phyloP scores from a whole-genome alignment of 177 flowering plant genomes.

The Telopea speciosissima region DNA sequence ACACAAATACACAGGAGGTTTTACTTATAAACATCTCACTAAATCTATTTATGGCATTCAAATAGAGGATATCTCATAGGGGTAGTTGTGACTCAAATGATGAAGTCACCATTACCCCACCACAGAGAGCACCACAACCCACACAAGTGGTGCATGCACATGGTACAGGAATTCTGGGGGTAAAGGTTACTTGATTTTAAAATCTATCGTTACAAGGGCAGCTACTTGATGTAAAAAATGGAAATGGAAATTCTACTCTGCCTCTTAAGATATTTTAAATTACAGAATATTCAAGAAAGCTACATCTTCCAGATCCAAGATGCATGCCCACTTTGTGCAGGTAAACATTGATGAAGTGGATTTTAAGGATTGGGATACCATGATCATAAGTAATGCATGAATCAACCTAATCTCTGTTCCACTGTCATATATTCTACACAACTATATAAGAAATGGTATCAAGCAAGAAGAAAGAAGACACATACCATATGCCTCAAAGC shows the following conservation, averaged over 20 bases:
- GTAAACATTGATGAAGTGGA: not conserved
- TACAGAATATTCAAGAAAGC: not conserved
- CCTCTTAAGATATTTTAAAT: too few relatives aligned
- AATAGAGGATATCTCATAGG: not conserved
- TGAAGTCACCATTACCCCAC: not conserved
- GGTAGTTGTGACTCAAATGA: not conserved
- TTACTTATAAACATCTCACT: not conserved
- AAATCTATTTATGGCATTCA: not conserved
- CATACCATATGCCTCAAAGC: conserved; percentile 95
- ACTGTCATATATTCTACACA: not conserved
- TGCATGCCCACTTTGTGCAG: not conserved
- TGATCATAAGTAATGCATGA: not conserved
- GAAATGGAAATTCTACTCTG: not conserved
- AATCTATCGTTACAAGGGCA: not conserved
- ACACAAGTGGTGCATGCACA: not conserved
- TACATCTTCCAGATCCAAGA: not conserved
- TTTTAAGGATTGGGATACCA: not conserved
- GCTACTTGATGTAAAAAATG: not conserved
- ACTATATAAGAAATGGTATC: not conserved
- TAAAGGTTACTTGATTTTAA: not conserved
- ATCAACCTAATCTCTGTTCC: not conserved
- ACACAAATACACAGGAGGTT: not conserved
- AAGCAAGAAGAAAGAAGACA: conserved; percentile 7
- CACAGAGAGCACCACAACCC: not conserved
- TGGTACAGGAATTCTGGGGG: not conserved